These are phyloP conservation scores for Aspergillus alliaceus DNA, from an alignment of 2,329 filamentous ascomycete genomes.

Conservation along the genomic window DNA sequence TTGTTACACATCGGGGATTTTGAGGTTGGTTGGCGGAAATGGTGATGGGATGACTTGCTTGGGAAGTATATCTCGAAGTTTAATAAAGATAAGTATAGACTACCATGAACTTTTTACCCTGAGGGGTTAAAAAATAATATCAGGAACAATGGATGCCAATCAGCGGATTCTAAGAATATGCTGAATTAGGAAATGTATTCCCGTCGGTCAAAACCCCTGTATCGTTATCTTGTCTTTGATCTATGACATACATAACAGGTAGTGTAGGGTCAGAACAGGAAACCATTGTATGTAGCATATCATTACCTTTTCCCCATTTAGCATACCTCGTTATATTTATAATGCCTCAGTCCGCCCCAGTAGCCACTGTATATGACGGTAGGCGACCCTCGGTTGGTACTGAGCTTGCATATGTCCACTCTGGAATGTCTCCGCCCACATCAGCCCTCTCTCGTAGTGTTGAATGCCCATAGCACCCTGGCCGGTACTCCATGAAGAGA, in stretches of 20 bases:
- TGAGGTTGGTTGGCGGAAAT: not conserved
- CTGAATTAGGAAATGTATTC: constrained; percentile 1
- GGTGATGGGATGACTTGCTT: too few relatives aligned
- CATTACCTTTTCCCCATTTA: not conserved
- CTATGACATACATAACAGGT: not conserved
- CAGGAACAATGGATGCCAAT: not conserved
- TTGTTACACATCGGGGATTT: not conserved
- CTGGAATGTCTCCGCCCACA: constrained; percentile 55
- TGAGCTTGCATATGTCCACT: constrained; percentile 51
- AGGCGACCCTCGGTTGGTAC: constrained; percentile 67
- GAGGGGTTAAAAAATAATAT: not conserved
- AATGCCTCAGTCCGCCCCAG: constrained; percentile 30
- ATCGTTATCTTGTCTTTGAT: not conserved
- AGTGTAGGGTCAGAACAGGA: not conserved
- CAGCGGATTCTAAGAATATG: not conserved
- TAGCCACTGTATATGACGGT: constrained; percentile 59
- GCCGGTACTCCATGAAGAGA: constrained; percentile 64
- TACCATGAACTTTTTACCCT: not conserved
- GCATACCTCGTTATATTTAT: constrained; percentile 4
- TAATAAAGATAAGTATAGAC: not conserved
- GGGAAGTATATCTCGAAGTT: not conserved
- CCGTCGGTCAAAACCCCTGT: not conserved
- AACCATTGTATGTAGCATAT: not conserved
- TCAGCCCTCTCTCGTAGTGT: constrained; percentile 75
- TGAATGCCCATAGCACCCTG: constrained; percentile 68